These are phyloP conservation scores for Lycium ferocissimum DNA, from an alignment of 257 asterid species.

Conservation along the genomic window DNA sequence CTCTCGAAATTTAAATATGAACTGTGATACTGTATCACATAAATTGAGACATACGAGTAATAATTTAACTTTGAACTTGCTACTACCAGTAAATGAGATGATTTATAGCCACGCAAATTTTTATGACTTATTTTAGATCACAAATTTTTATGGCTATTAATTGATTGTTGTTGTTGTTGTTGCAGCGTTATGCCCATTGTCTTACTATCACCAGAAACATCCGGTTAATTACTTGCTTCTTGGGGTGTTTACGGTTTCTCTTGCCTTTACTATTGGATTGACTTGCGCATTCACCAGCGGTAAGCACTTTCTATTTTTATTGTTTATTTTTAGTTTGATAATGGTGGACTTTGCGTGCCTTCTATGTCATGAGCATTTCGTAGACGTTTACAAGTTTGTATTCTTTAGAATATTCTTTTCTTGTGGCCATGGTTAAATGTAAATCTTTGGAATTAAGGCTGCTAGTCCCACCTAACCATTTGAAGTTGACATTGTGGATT, in stretches of 20 bases:
- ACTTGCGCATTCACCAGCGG: constrained; percentile 82
- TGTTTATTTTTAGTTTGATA: not conserved
- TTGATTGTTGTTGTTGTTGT: not conserved
- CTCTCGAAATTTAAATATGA: no score
- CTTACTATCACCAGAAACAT: constrained; percentile 73
- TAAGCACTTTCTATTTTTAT: constrained; percentile 34
- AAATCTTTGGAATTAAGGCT: not conserved
- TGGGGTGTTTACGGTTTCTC: constrained; percentile 69
- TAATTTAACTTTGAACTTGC: no score
- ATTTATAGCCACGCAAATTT: no score
- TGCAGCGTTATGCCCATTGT: constrained; percentile 80
- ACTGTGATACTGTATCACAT: no score
- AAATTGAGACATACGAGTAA: no score
- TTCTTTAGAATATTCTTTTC: not conserved
- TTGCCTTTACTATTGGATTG: constrained; percentile 79
- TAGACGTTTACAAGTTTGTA: not conserved
- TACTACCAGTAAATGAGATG: no score
- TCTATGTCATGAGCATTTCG: not conserved
- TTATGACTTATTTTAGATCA: no score
- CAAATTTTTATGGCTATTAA: not conserved
- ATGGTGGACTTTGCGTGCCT: not conserved
- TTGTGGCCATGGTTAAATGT: not conserved
- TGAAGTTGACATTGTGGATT: not conserved
- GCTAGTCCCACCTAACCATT: not conserved
- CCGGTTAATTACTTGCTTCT: constrained; percentile 81